Conservation (phyloP, 1,139 yeast genomes). For the Geotrichum phurueaensis region DNA sequence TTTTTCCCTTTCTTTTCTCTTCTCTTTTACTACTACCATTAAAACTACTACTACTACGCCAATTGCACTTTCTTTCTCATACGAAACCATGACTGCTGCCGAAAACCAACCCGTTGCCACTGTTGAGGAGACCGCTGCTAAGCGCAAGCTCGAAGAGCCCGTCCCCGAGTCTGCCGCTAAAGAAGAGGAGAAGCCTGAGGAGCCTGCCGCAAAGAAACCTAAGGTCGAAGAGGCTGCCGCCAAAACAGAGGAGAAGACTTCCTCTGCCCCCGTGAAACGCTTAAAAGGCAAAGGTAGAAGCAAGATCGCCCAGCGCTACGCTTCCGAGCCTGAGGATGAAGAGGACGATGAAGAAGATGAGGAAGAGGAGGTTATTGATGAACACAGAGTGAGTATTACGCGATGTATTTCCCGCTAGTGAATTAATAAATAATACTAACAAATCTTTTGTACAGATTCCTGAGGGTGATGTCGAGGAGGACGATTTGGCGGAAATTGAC, state of each 20-base stretch:
- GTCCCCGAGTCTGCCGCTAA: not conserved
- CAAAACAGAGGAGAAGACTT: not conserved
- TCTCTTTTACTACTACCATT: not conserved
- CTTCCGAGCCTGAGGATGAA: conserved; percentile 32
- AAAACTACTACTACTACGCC: not conserved
- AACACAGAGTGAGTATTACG: conserved; percentile 19
- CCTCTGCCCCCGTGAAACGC: not conserved
- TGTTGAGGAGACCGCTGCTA: not conserved
- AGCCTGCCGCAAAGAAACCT: not conserved
- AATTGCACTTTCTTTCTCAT: not conserved
- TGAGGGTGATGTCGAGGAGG: conserved; percentile 55
- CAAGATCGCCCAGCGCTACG: conserved; percentile 11
- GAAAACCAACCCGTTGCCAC: not conserved
- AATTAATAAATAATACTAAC: conserved; percentile 6
- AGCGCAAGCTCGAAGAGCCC: not conserved
- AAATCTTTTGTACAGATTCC: conserved; percentile 8
- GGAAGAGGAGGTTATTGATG: conserved; percentile 27
- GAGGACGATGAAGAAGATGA: conserved; percentile 30
- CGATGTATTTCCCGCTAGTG: not conserved
- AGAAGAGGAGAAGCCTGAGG: not conserved
- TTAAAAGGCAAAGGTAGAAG: conserved; percentile 11
- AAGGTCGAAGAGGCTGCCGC: not conserved
- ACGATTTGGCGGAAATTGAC: conserved; percentile 78
- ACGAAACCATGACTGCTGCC: not conserved
- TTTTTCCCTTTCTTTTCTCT: not conserved